Evolutionary conservation across 2,329 filamentous ascomycete genomes (phyloP), one percentile per base, ranked within the genome.

Genomic region (Xylaria sp.): DNA sequence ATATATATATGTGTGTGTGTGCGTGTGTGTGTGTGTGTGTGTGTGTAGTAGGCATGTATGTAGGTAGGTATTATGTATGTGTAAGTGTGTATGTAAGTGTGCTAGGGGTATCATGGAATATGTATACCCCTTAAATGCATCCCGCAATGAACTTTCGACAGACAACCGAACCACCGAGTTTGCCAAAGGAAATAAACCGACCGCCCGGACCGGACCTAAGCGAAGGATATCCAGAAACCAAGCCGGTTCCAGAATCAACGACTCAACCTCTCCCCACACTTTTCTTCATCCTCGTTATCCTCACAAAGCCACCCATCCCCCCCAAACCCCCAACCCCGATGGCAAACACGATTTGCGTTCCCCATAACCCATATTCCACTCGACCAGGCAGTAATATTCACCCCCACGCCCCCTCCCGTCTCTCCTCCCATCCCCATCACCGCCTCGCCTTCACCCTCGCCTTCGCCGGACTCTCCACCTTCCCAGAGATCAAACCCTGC

Each of bases 401-500:
- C 4, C 28, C 9, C 28, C 28, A 31, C 28, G 28, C 28, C 28
- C 28, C 9, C 28, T 4, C 23, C n/a, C n/a, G n/a, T n/a, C n/a
- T n/a, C n/a, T n/a, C n/a, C n/a, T n/a, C n/a, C n/a, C n/a, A n/a
- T n/a, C 12, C 7, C 43, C n/a, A 55, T 31, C 19, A 51, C 17
- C n/a, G 9, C 2, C 14, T n/a, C n/a, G n/a, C n/a, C n/a, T n/a
- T n/a, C n/a, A n/a, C 19, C 5, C 17, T 64, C 54, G 67, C 57
- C 66, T 45, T 47, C 56, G n/a, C 61, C 8, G 68, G 64, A 53
- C 68, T 66, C 38, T 57, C 58, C 15, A 64, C 74, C 65, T 79
- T 81, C 59, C 85, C 85, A 71, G 85, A 82, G 67, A 89, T 88
- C 73, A 91, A 73, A 46, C 83, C 86, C 77, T 91, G 85, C 72